These are phyloP conservation scores for Albizia julibrissin DNA, from an alignment of 306 rosid genomes.

Conservation along the genomic window DNA sequence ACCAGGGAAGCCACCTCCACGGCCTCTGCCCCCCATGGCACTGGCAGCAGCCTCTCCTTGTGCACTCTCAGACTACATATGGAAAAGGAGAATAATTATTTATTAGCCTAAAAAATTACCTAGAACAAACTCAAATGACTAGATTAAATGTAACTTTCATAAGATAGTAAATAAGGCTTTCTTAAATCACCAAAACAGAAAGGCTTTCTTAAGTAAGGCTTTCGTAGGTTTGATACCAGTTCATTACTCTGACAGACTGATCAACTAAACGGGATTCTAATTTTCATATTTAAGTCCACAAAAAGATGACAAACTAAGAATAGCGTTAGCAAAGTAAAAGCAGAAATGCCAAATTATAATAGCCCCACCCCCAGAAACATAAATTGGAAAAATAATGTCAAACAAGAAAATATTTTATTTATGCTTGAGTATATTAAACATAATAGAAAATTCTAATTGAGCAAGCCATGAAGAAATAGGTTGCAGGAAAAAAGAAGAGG, in stretches of 20 bases:
- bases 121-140: not conserved
- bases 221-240: not conserved
- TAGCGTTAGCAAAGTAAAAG: not conserved
- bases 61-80: constrained; percentile 91
- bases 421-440: not conserved
- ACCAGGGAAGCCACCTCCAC: constrained; percentile 85
- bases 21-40: constrained; percentile 98
- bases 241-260: not conserved
- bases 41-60: constrained; percentile 99
- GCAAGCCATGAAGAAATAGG: not conserved
- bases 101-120: not conserved
- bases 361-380: not conserved
- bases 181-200: too few relatives aligned
- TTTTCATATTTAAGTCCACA: not conserved
- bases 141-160: not conserved
- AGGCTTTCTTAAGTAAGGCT: not conserved
- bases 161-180: not conserved
- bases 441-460: not conserved
- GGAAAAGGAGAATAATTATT: constrained; percentile 16
- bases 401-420: not conserved
- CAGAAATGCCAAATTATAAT: not conserved
- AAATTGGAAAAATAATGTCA: not conserved
- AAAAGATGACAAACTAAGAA: not conserved
- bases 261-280: not conserved
- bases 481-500: not conserved